A percentile compares a stretch with the other conserved stretches of the same genome.
These are phyloP conservation scores for Exophiala sp. DNA, from an alignment of 2,329 filamentous ascomycete species.

Conservation along the genomic window DNA sequence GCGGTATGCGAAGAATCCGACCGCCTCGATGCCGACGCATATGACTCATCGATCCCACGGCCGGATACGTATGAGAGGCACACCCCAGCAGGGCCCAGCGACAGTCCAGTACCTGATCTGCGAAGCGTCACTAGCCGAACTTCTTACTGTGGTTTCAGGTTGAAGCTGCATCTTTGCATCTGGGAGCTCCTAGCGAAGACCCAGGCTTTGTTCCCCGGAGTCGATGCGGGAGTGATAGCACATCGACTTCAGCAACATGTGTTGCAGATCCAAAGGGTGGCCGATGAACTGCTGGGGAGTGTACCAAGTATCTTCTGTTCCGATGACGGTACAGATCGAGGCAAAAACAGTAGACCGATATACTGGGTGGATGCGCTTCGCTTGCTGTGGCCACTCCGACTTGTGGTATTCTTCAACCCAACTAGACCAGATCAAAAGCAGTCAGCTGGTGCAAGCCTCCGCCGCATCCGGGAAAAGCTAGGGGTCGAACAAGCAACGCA, in stretches of 20 bases:
- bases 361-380: constrained; percentile 21
- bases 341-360: not conserved
- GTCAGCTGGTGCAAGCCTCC: not conserved
- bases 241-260: constrained; percentile 3
- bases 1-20: constrained; percentile 6
- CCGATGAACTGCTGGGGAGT: constrained; percentile 13
- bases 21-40: constrained; percentile 6
- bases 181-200: constrained; percentile 8
- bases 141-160: constrained; percentile 14
- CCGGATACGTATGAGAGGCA: not conserved
- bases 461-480: constrained; percentile 5
- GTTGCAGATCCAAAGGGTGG: constrained; percentile 1
- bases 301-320: constrained; percentile 1
- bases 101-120: constrained; percentile 1
- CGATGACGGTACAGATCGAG: not conserved
- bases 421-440: constrained; percentile 11
- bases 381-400: constrained; percentile 21
- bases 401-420: constrained; percentile 6
- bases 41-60: not conserved
- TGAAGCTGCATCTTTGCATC: constrained; percentile 18
- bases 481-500: constrained; percentile 1
- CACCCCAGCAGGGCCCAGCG: not conserved
- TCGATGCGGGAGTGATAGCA: not conserved
- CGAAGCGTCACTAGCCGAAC: constrained; percentile 10
- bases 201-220: not conserved